Base-by-base conservation (phyloP, 148 eudicot genomes). In the Fagopyrum tataricum region DNA sequence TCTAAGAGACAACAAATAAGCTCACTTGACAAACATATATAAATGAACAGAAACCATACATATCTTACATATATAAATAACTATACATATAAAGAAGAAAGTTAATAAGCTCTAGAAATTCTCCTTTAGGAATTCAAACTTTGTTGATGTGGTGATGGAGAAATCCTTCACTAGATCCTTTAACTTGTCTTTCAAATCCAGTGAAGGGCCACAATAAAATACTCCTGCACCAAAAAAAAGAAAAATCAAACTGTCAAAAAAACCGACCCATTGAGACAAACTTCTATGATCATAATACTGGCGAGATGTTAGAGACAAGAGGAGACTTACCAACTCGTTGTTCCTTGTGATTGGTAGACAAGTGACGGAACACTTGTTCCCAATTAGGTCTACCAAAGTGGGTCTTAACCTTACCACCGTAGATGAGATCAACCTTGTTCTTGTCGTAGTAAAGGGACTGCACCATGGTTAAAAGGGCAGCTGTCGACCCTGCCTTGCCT, bases 321-420 rank as follows among this genome's bases (percentile, higher is more conserved):
- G 31, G 6, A 41, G 11, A 64, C 87, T 78, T 79, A 85, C 91
- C 87, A 73, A 88, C 87, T 75, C 76, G 76, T 74, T 88, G 76
- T 20, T 76, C 56, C 5, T 67, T 4, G 48, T 85, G 83, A 6
- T 77, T 80, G 17, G 42, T 68, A 21, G 89, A 84, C 24, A 85
- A 80, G 42, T 76, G 84, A 70, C 79, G 67, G 66, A 82, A 85
- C 55, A 82, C 84, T 5, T 71, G 73, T 1, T 78, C 80, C 86
- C 88, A 85, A 15, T 83, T 85, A 44, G 90, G 88, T 74, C 81
- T 79, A 7, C 83, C 87, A 48, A 85, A 83, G 73, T 81, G 86
- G 0, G 85, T 82, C 82, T 78, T 85, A 17, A 81, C 87, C 18
- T 77, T 72, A 2, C 78, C 83, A 13, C 86, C 87, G 0, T 85